Conservation (phyloP, 768 basidiomycete species). For the Rhodotorula paludigena region DNA sequence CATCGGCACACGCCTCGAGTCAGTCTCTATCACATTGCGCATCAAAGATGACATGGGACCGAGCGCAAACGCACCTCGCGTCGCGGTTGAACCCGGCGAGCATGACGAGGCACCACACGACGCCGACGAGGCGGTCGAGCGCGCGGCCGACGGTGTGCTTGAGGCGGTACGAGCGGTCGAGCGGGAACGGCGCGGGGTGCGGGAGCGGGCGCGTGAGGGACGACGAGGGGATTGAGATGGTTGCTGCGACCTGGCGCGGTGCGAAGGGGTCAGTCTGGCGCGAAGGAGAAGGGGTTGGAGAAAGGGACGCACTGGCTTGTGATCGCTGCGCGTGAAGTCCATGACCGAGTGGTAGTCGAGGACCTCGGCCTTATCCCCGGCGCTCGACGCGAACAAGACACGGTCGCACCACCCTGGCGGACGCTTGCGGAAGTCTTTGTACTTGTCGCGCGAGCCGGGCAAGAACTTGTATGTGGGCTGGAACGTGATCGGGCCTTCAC, state of each 20-base stretch:
- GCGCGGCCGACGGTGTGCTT: conserved; percentile 64
- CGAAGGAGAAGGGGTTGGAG: conserved; percentile 50
- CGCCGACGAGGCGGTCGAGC: conserved; percentile 70
- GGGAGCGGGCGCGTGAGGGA: conserved; percentile 30
- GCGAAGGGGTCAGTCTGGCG: conserved; percentile 49
- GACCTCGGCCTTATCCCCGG: conserved; percentile 56
- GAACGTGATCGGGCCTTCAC: conserved; percentile 84
- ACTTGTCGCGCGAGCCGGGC: conserved; percentile 50
- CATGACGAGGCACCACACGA: conserved; percentile 70
- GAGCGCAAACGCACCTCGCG: conserved; percentile 8
- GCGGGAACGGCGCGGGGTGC: conserved; percentile 32
- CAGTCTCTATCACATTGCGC: background rate
- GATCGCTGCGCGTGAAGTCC: conserved; percentile 82
- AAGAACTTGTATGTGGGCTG: conserved; percentile 74
- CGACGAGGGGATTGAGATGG: conserved; percentile 24
- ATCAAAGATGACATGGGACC: no score
- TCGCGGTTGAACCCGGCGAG: conserved; percentile 70
- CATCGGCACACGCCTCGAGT: no score
- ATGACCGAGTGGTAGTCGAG: conserved; percentile 66
- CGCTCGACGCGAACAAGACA: conserved; percentile 67
- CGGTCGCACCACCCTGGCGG: conserved; percentile 90
- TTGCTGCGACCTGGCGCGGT: conserved; percentile 7
- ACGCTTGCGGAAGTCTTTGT: conserved; percentile 57
- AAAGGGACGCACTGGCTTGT: conserved; percentile 86
- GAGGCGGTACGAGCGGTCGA: conserved; percentile 45